These are phyloP conservation scores for Leucosporidium yakuticum DNA, from an alignment of 768 basidiomycete genomes.

Conservation along the genomic window DNA sequence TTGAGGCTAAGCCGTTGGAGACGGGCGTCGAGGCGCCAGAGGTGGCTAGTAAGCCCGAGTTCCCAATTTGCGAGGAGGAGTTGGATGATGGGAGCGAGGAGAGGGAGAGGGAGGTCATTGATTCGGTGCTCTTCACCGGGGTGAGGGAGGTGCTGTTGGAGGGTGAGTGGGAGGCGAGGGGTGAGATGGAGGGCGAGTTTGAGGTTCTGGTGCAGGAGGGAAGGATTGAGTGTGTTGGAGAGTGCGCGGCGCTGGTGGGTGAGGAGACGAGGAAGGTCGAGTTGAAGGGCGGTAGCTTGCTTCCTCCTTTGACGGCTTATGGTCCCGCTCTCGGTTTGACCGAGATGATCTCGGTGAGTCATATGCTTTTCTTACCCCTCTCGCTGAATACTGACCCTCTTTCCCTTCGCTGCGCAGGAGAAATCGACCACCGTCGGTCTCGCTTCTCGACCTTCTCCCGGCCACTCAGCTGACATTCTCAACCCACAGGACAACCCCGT, in stretches of 20 bases:
- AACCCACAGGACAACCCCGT: neutral
- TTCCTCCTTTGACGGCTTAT: slow-evolving; percentile 10
- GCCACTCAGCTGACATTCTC: neutral
- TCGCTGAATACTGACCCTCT: neutral
- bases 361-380: too few species aligned
- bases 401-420: neutral
- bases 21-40: slow-evolving; percentile 40
- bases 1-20: slow-evolving; percentile 6
- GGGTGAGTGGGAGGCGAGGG: neutral
- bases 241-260: neutral
- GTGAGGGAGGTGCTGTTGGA: slow-evolving; percentile 22
- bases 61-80: slow-evolving; percentile 39
- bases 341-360: slow-evolving; percentile 22
- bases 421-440: slow-evolving; percentile 6
- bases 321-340: slow-evolving; percentile 18
- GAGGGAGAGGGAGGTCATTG: neutral
- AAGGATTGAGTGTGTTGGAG: slow-evolving; percentile 9
- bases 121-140: slow-evolving; percentile 22
- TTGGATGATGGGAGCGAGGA: slow-evolving; percentile 39
- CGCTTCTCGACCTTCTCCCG: neutral
- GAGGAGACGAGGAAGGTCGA: neutral
- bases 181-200: slow-evolving; percentile 1
- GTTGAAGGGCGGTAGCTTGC: slow-evolving; percentile 15
- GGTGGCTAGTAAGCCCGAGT: slow-evolving; percentile 5
- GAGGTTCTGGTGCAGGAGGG: too few species aligned